Evolutionary conservation across 352 stramenopile species (phyloP).

Genomic region (Elongisporangium prolatum): DNA sequence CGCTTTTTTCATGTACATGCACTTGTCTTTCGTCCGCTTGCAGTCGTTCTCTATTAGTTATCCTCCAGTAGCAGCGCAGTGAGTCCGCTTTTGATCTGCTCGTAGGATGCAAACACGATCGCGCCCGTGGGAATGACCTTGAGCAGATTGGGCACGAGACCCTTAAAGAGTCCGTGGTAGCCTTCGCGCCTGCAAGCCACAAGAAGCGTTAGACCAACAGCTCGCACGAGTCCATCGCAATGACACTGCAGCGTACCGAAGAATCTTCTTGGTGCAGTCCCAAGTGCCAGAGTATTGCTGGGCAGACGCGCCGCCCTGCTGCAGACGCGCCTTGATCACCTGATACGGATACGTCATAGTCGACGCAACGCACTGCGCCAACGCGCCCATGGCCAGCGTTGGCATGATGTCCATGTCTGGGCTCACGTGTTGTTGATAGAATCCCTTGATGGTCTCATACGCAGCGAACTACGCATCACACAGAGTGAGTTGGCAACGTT

Average conservation of each 20-base stretch:
- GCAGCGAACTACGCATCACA: slow-evolving; percentile 57
- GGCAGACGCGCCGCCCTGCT: slow-evolving; percentile 83
- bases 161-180: slow-evolving; percentile 93
- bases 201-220: background rate
- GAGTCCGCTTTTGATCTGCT: slow-evolving; percentile 68
- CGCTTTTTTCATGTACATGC: slow-evolving; percentile 1
- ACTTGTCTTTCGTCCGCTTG: background rate
- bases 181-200: slow-evolving; percentile 78
- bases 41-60: slow-evolving; percentile 23
- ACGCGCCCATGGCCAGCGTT: slow-evolving; percentile 70
- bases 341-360: slow-evolving; percentile 94
- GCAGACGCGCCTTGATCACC: slow-evolving; percentile 95
- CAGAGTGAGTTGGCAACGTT: background rate
- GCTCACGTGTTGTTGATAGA: slow-evolving; percentile 58
- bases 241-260: slow-evolving; percentile 31
- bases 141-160: slow-evolving; percentile 93
- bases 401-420: slow-evolving; percentile 64
- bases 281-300: slow-evolving; percentile 89
- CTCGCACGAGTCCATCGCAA: slow-evolving; percentile 1
- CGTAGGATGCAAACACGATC: slow-evolving; percentile 91
- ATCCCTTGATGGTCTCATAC: slow-evolving; percentile 68
- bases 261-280: slow-evolving; percentile 88
- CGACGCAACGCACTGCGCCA: slow-evolving; percentile 80
- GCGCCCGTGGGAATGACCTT: slow-evolving; percentile 95
- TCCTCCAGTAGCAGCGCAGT: slow-evolving; percentile 41